A percentile compares a stretch with the other conserved stretches of the same genome.
These are phyloP conservation scores for Penicillium griseofulvum DNA, from an alignment of 2,329 filamentous ascomycete species.

Conservation along the genomic window DNA sequence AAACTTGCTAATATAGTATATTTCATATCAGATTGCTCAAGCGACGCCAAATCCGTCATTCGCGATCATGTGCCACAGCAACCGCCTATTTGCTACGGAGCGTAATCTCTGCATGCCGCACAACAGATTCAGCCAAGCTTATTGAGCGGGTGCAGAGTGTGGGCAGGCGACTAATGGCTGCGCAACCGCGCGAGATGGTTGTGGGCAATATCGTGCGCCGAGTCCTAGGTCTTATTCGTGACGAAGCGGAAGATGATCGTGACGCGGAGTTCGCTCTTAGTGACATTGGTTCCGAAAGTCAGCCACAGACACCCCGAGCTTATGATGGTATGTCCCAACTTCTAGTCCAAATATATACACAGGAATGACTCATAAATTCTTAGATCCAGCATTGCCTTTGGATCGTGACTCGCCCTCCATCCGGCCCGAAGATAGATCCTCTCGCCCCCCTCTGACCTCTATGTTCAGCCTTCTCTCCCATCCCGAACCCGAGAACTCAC, in stretches of 20 bases:
- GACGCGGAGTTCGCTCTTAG: slow-evolving; percentile 61
- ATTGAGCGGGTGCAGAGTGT: slow-evolving; percentile 76
- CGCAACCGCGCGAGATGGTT: slow-evolving; percentile 85
- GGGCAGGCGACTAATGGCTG: slow-evolving; percentile 72
- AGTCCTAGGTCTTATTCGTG: slow-evolving; percentile 84
- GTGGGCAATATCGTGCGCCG: slow-evolving; percentile 93
- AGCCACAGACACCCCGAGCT: slow-evolving; percentile 42
- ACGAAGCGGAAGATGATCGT: slow-evolving; percentile 80
- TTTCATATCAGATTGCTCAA: slow-evolving; percentile 70
- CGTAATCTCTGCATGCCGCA: slow-evolving; percentile 79
- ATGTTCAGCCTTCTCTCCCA: slow-evolving; percentile 87
- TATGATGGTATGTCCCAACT: slow-evolving; percentile 32
- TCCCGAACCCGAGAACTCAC: slow-evolving; percentile 48
- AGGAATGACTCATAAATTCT: slow-evolving; percentile 11
- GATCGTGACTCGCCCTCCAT: slow-evolving; percentile 28
- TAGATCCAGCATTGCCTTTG: slow-evolving; percentile 30
- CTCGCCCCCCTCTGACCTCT: slow-evolving; percentile 65
- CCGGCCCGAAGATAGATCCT: slow-evolving; percentile 34
- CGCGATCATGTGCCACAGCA: slow-evolving; percentile 83
- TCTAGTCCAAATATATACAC: background rate
- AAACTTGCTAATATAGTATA: slow-evolving; percentile 7
- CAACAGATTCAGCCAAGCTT: slow-evolving; percentile 72
- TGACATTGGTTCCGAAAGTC: slow-evolving; percentile 59
- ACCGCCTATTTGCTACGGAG: slow-evolving; percentile 85
- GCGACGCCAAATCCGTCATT: slow-evolving; percentile 81